Conservation (phyloP, 306 rosid species). For the Prosopis cineraria region DNA sequence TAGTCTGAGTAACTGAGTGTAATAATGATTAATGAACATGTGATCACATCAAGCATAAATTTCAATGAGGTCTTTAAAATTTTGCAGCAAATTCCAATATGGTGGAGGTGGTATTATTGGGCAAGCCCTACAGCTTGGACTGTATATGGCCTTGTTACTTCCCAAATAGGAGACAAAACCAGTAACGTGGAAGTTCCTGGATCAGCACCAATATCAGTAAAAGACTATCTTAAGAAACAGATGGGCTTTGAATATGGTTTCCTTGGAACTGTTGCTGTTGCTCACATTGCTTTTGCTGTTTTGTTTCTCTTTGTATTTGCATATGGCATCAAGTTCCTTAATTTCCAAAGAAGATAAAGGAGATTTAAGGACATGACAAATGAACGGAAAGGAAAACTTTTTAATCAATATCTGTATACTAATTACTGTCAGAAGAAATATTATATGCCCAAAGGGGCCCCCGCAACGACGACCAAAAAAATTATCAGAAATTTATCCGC, state of each 20-base stretch:
- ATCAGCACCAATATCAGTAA: conserved; percentile 35
- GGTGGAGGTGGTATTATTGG: conserved; percentile 75
- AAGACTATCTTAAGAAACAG: conserved; percentile 41
- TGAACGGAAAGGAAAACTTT: not conserved
- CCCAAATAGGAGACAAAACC: conserved; percentile 56
- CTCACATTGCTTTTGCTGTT: conserved; percentile 53
- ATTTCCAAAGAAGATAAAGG: conserved; percentile 60
- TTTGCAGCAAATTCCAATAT: conserved; percentile 62
- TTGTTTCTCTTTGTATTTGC: conserved; percentile 62
- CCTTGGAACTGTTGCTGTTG: conserved; percentile 46
- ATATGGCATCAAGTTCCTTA: conserved; percentile 66
- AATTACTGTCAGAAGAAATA: not conserved
- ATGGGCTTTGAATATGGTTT: conserved; percentile 53
- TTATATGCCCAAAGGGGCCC: not conserved
- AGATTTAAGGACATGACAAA: not conserved
- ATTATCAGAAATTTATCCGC: not conserved
- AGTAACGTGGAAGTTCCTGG: conserved; percentile 42
- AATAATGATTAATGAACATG: not conserved
- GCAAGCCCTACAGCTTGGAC: conserved; percentile 60
- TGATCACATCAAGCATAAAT: not conserved
- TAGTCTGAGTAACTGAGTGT: not conserved
- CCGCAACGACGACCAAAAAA: no score
- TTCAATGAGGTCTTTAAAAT: not conserved
- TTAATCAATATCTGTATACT: not conserved
- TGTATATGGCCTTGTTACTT: conserved; percentile 55